These are phyloP conservation scores for Colletotrichum kahawae DNA, from an alignment of 2,329 filamentous ascomycete species.

Conservation along the genomic window DNA sequence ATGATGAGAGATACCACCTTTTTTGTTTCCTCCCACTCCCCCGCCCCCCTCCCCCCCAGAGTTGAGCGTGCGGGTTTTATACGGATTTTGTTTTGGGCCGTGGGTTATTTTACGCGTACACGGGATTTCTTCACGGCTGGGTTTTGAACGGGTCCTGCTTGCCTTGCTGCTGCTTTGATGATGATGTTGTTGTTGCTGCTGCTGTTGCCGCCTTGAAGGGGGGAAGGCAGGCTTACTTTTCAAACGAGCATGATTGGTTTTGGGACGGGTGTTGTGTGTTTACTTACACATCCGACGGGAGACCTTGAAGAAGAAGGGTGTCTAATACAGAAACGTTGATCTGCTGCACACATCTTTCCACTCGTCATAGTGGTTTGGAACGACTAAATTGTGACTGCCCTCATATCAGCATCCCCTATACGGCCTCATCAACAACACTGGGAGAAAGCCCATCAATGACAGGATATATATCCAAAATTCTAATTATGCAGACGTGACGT, in stretches of 20 bases:
- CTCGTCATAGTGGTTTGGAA: rapidly evolving
- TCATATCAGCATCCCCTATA: background rate
- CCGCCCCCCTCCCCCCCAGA: background rate
- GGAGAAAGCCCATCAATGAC: background rate
- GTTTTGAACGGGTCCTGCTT: background rate
- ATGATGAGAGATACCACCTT: background rate
- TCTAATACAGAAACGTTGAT: background rate
- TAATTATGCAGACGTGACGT: background rate
- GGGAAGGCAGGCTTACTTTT: background rate
- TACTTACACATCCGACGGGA: background rate
- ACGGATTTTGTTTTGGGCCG: background rate
- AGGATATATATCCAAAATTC: background rate
- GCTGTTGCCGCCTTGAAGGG: background rate
- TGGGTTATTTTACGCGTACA: background rate
- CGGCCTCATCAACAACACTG: background rate
- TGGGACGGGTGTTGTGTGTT: background rate
- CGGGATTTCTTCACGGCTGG: background rate
- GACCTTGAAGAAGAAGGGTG: background rate
- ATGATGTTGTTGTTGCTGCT: background rate
- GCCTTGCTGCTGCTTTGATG: background rate
- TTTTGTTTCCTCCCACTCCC: background rate
- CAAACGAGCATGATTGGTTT: background rate
- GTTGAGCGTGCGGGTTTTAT: background rate
- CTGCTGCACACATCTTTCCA: background rate
- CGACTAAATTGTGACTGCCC: background rate